Base-by-base conservation (phyloP, 192 early-diverging fungal species). In the Pilaira anomala region DNA sequence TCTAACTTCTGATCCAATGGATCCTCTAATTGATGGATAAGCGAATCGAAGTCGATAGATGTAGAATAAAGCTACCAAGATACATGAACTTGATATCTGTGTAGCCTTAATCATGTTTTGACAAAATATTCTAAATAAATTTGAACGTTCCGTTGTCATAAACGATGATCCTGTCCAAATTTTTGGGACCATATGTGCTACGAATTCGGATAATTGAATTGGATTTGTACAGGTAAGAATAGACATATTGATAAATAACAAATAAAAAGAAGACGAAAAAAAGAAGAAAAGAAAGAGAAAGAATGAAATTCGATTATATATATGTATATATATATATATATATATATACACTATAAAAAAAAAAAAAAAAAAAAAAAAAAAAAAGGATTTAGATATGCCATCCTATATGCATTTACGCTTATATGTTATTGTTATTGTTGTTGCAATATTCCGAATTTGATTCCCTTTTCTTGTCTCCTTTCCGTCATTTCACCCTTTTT, bases 1-100 rank as follows among this genome's bases (percentile, higher is more conserved):
- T 18, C 92, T 77, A 63, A 88, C 91, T 67, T 95, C 93, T 50
- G 86, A 88, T 33, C 93, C 93, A 19, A 74, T 71, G 9, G 77
- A 76, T 41, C 85, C 88, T 71, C 77, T 71, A 24, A 86, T 78
- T 14, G 74, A 65, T 3, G 87, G 81, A 60, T 83, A 78, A 29
- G 77, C 71, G 29, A 69, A 71, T 52, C 82, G 71, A 40, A 91
- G 73, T 50, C 80, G 74, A 28, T 82, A 70, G 42, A 89, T 83
- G 60, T 88, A 88, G 62, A 85, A 80, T 18, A 91, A 67, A 0
- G 86, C 71, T 7, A 87, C 53, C 7, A 87, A 54, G 19, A 91
- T 76, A 14, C 84, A 84, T 9, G 83, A 81, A 25, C 75, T 81
- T 0, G 83, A 83, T 11, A 91, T 76, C 57, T 80, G 80, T 1